These are phyloP conservation scores for Dillenia turbinata DNA, from an alignment of 164 flowering plant species.

Conservation along the genomic window DNA sequence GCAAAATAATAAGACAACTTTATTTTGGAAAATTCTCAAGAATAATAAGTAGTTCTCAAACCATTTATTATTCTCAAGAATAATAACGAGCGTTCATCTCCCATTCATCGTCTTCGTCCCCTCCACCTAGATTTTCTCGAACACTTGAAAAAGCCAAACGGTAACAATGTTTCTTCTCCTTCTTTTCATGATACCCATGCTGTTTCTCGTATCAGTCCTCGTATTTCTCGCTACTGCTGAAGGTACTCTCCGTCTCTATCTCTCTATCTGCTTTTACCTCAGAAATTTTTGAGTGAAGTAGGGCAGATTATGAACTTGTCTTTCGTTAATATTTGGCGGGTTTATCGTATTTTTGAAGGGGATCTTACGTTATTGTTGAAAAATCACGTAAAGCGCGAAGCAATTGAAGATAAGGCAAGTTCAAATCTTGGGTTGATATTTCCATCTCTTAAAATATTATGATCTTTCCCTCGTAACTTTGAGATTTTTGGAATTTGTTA, in stretches of 20 bases:
- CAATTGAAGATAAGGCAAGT: conserved; percentile 74
- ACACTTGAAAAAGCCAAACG: too few species aligned
- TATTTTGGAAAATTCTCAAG: too few species aligned
- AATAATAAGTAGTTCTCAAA: too few species aligned
- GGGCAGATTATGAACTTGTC: neutral
- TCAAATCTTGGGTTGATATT: neutral
- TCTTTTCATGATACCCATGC: conserved; percentile 1
- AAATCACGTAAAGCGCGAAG: conserved; percentile 55
- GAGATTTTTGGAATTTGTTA: conserved; percentile 13
- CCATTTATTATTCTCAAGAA: too few species aligned
- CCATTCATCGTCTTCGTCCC: too few species aligned
- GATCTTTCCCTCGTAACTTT: neutral
- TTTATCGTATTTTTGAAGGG: conserved; percentile 29
- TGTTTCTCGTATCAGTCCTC: conserved; percentile 15
- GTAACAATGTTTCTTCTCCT: neutral
- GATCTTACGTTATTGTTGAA: conserved; percentile 70
- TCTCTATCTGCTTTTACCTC: neutral
- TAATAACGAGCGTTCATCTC: too few species aligned
- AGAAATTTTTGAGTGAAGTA: neutral
- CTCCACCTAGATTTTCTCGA: too few species aligned
- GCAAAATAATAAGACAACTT: too few species aligned
- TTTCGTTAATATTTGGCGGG: neutral
- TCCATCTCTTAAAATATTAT: neutral
- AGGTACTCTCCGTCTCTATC: conserved; percentile 32
- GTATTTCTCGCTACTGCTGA: conserved; percentile 39